Percentiles rank a stretch among this genome's conserved stretches.
Evolutionary conservation across 306 rosid genomes (phyloP).

Genomic region (Trifolium dubium): DNA sequence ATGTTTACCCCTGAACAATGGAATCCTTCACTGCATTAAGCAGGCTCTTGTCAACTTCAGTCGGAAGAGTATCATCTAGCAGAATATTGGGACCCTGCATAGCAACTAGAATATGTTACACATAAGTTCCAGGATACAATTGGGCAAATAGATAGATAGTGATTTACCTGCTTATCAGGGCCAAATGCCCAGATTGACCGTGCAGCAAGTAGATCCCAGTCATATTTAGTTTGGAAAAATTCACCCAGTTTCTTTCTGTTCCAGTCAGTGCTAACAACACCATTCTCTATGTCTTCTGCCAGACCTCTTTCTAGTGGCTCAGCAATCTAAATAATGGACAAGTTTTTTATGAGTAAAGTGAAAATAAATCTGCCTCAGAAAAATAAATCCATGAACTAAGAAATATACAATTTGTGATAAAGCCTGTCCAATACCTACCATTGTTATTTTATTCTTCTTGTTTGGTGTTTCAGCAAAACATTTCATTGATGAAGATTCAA

Average conservation of each 20-base stretch:
- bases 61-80: slow-evolving; percentile 90
- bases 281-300: slow-evolving; percentile 96
- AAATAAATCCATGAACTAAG: slow-evolving; percentile 5
- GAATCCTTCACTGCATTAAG: slow-evolving; percentile 91
- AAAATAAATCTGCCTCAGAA: slow-evolving; percentile 5
- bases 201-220: slow-evolving; percentile 98
- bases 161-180: slow-evolving; percentile 92
- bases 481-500: slow-evolving; percentile 98
- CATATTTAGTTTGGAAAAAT: slow-evolving; percentile 91
- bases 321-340: slow-evolving; percentile 66
- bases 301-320: slow-evolving; percentile 98
- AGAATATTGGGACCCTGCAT: slow-evolving; percentile 94
- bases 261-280: slow-evolving; percentile 96
- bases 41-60: slow-evolving; percentile 90
- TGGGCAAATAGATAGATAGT: neutral
- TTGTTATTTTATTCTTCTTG: slow-evolving; percentile 98
- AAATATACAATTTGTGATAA: neutral
- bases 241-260: slow-evolving; percentile 86
- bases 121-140: neutral
- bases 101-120: slow-evolving; percentile 31
- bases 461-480: slow-evolving; percentile 99
- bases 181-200: slow-evolving; percentile 99
- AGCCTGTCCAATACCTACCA: slow-evolving; percentile 59
- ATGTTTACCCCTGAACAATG: slow-evolving; percentile 92
- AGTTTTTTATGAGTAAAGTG: slow-evolving; percentile 13